Conservation (phyloP, 805 yeast species). For the Yamadazyma phyllophila region DNA sequence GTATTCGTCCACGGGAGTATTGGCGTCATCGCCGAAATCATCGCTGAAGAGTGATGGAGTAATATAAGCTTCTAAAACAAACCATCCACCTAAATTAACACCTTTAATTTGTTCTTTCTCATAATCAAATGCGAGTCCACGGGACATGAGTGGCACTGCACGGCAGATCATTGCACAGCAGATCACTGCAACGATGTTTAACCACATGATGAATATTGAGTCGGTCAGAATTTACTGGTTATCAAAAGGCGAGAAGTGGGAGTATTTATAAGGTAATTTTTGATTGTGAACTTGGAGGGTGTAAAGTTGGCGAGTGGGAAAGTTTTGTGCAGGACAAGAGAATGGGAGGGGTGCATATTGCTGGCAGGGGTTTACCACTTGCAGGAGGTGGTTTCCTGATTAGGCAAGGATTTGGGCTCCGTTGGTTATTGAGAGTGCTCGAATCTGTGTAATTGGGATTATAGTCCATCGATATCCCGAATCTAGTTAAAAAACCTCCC, state of each 20-base stretch:
- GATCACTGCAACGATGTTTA: not conserved
- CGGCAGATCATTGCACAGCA: not conserved
- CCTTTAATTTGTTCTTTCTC: slow-evolving; percentile 49
- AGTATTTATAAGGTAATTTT: not conserved
- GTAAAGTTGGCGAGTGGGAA: not conserved
- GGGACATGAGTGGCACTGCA: not conserved
- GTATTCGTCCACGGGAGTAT: slow-evolving; percentile 80
- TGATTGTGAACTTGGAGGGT: not conserved
- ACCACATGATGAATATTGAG: slow-evolving; percentile 1
- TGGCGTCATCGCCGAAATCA: slow-evolving; percentile 34
- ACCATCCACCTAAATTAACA: slow-evolving; percentile 88
- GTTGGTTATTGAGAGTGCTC: not conserved
- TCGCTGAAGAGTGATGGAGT: slow-evolving; percentile 68
- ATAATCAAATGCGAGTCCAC: slow-evolving; percentile 28
- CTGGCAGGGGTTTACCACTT: slow-evolving; percentile 1
- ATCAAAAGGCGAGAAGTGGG: not conserved
- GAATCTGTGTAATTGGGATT: not conserved
- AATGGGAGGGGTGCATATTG: not conserved
- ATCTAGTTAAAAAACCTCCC: not conserved
- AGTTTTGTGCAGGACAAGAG: not conserved
- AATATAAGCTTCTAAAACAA: slow-evolving; percentile 82
- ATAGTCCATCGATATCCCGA: not conserved
- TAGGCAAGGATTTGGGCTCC: not conserved
- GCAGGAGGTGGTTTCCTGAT: not conserved
- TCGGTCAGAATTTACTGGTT: not conserved